A percentile compares a stretch with the other conserved stretches of the same genome.
These are phyloP conservation scores for Syzygium oleosum DNA, from an alignment of 345 rosid species.

Conservation along the genomic window DNA sequence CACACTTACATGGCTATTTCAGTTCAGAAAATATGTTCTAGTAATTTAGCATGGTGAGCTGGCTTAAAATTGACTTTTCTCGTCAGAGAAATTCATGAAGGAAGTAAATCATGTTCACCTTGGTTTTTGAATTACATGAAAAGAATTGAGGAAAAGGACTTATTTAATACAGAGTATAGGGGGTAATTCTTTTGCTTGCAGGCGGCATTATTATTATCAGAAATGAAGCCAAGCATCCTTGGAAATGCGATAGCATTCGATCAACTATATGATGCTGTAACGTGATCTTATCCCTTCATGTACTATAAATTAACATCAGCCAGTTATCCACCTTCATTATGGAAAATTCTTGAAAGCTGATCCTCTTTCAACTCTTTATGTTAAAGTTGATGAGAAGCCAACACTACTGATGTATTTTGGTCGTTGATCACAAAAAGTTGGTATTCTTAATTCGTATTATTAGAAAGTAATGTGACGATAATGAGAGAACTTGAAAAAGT, in stretches of 20 bases:
- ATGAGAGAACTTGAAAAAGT: background rate
- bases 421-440: background rate
- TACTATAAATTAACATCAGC: background rate
- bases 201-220: constrained; percentile 41
- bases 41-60: too few relatives aligned
- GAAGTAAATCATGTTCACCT: background rate
- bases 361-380: background rate
- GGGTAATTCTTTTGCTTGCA: background rate
- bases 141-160: background rate
- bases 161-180: background rate
- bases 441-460: background rate
- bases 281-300: constrained; percentile 48
- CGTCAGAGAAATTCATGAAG: background rate
- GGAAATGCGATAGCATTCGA: constrained; percentile 34
- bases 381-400: background rate
- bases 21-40: too few relatives aligned
- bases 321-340: background rate
- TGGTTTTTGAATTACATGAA: background rate
- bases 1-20: too few relatives aligned
- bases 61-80: background rate
- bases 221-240: constrained; percentile 21
- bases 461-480: background rate
- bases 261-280: constrained; percentile 43
- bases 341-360: background rate
- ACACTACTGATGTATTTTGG: background rate